phyloP scores from a whole-genome alignment of 805 yeast species.

The Ogataea ganodermae region DNA sequence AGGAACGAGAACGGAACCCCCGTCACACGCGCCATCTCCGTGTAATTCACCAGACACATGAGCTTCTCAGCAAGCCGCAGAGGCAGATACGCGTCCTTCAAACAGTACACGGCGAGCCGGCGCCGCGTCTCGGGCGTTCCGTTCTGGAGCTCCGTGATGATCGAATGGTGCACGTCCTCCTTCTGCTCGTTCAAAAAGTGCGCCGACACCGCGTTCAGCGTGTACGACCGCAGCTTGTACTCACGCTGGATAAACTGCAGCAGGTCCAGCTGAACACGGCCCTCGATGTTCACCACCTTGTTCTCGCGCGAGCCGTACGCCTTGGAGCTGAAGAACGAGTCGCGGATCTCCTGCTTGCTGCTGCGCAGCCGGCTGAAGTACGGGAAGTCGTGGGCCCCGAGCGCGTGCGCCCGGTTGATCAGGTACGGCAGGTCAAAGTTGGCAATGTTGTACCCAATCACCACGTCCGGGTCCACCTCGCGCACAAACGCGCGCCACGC shows the following conservation, averaged over 20 bases:
- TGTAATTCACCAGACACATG: constrained; percentile 95
- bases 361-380: constrained; percentile 76
- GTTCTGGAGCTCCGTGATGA: constrained; percentile 90
- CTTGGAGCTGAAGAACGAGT: constrained; percentile 83
- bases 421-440: constrained; percentile 95
- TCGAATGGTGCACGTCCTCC: constrained; percentile 97
- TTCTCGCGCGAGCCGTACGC: constrained; percentile 97
- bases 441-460: constrained; percentile 93
- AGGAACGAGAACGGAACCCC: constrained; percentile 96
- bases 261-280: constrained; percentile 92
- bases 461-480: constrained; percentile 89
- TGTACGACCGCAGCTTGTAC: constrained; percentile 90
- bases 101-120: constrained; percentile 93
- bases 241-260: constrained; percentile 93
- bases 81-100: constrained; percentile 94
- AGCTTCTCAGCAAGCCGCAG: constrained; percentile 83
- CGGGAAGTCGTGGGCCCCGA: constrained; percentile 68
- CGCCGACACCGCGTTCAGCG: constrained; percentile 92
- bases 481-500: constrained; percentile 87
- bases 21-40: constrained; percentile 99
- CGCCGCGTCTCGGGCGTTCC: constrained; percentile 92
- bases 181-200: constrained; percentile 93
- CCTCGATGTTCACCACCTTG: constrained; percentile 89
- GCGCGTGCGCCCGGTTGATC: constrained; percentile 79
- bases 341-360: constrained; percentile 76